Base-by-base conservation (phyloP, 1,284 basidiomycete genomes). In the Cryptococcus sp. region DNA sequence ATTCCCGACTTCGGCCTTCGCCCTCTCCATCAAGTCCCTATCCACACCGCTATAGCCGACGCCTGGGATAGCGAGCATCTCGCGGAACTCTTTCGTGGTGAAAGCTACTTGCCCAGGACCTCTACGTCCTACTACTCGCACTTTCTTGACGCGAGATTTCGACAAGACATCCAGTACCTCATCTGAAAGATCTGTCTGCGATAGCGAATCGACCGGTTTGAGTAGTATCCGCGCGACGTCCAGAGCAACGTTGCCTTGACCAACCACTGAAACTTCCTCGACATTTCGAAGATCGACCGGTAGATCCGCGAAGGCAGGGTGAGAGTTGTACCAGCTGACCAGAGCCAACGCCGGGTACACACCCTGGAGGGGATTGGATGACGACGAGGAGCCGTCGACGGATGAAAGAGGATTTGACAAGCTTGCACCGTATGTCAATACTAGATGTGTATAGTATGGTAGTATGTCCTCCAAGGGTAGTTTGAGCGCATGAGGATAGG, bases 241-340 rank as follows among this genome's bases (percentile, higher is more conserved):
- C 22, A 99, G 82, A 4, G 94, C 90, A 50, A 99, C 96, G 70
- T 99, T 99, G 16, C 96, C 95, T 62, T 95, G 92, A 0, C 96
- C 95, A 48, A 99, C 88, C 49, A 99, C 81, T 0, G 90, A 86
- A 46, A 96, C 87, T 63, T 93, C 88, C 5, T 82, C 74, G 0
- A 85, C 78, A 35, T 81, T 81, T 38, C 85, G 81, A 0, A 97
- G 82, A 43, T 78, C 67, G 2, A 76, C 71, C 0, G 65, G 58
- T 15, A 85, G 68, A 23, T 78, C 83, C 1, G 71, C 65, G 25
- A 78, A 79, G 40, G 82, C 81, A 1, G 94, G 94, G 76, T 99
- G 93, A 45, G 86, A 88, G 40, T 96, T 99, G 80, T 99, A 99
- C 95, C 95, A 99, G 69, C 94, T 90, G 2, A 99, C 95, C 53